Percentiles rank a stretch among this genome's conserved stretches.
phyloP scores from a whole-genome alignment of 768 basidiomycete species.

The Botryobasidium botryosum region DNA sequence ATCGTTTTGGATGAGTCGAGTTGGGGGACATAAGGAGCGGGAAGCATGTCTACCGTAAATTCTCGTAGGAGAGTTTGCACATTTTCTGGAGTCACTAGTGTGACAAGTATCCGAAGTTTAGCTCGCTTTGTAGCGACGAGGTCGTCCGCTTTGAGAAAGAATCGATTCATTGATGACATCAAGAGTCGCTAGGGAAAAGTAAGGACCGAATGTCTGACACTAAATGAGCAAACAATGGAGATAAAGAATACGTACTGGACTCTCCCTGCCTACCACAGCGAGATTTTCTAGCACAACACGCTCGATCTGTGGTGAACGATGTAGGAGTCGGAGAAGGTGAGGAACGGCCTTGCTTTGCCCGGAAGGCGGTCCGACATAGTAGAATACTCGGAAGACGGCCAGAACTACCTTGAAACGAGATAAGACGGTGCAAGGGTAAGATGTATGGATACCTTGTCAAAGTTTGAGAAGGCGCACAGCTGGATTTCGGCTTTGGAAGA shows the following conservation, averaged over 20 bases:
- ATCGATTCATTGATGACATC: slow-evolving; percentile 39
- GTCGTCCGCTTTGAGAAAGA: slow-evolving; percentile 58
- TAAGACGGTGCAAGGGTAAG: slow-evolving; percentile 1
- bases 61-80: slow-evolving; percentile 60
- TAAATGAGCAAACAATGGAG: slow-evolving; percentile 5
- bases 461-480: no score
- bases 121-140: slow-evolving; percentile 44
- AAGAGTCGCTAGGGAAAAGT: slow-evolving; percentile 38
- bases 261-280: slow-evolving; percentile 39
- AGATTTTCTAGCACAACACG: slow-evolving; percentile 61
- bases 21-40: background rate
- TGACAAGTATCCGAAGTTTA: slow-evolving; percentile 62
- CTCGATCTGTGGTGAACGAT: slow-evolving; percentile 50
- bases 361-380: slow-evolving; percentile 49
- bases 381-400: slow-evolving; percentile 54
- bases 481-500: slow-evolving; percentile 76
- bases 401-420: slow-evolving; percentile 46
- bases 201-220: background rate
- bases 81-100: slow-evolving; percentile 46
- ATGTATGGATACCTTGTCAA: background rate
- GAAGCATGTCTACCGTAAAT: slow-evolving; percentile 47
- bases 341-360: slow-evolving; percentile 39
- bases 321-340: slow-evolving; percentile 60
- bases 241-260: slow-evolving; percentile 36
- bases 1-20: background rate